phyloP scores from a whole-genome alignment of 345 rosid genomes.

The Nasturtium officinale region DNA sequence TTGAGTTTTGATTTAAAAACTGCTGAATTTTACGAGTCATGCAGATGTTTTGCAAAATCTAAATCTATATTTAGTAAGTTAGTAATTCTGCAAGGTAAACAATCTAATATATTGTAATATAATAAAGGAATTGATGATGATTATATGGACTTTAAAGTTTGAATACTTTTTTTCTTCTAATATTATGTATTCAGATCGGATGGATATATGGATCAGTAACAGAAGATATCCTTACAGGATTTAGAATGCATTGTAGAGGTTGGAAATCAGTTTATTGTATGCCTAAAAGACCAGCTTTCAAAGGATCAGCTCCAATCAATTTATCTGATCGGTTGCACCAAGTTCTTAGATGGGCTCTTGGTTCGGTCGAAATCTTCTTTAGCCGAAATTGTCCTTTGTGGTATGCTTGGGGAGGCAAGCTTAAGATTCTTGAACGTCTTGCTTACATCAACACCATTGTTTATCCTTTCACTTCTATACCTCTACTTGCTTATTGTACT shows the following conservation, averaged over 20 bases:
- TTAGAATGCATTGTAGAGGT: constrained; percentile 97
- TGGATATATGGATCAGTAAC: constrained; percentile 97
- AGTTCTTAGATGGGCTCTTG: constrained; percentile 96
- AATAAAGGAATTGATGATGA: not conserved
- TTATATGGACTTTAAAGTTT: too few species aligned
- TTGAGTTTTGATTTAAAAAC: too few species aligned
- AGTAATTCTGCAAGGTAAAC: too few species aligned
- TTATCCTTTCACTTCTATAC: constrained; percentile 95
- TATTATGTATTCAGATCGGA: constrained; percentile 61
- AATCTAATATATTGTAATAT: too few species aligned
- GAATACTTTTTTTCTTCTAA: not conserved
- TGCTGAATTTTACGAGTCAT: too few species aligned
- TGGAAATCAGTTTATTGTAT: constrained; percentile 90
- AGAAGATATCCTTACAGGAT: constrained; percentile 88
- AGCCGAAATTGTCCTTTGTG: constrained; percentile 93
- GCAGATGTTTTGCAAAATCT: too few species aligned
- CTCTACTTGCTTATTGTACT: constrained; percentile 88
- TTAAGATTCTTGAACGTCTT: constrained; percentile 86
- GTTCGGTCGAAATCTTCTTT: constrained; percentile 93
- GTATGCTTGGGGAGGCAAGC: constrained; percentile 94
- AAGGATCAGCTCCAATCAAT: constrained; percentile 96
- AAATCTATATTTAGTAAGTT: too few species aligned
- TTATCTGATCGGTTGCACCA: constrained; percentile 90
- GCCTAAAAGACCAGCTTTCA: constrained; percentile 86
- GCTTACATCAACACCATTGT: constrained; percentile 93